These are phyloP conservation scores for Suillus subaureus DNA, from an alignment of 768 basidiomycete genomes.

Conservation along the genomic window DNA sequence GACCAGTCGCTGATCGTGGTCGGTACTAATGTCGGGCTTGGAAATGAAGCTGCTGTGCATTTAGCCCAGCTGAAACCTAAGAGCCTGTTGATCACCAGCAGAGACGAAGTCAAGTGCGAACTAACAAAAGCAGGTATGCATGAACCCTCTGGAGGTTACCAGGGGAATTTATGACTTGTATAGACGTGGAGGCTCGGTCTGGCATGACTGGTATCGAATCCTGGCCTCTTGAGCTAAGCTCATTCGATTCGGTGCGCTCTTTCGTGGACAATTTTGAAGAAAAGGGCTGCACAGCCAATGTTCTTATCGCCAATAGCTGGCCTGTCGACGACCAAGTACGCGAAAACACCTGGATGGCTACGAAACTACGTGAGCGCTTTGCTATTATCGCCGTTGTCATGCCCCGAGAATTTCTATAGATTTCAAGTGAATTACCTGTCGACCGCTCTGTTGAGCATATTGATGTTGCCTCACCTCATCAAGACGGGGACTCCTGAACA, in stretches of 20 bases:
- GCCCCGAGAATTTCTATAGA: conserved; percentile 17
- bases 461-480: conserved; percentile 38
- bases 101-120: conserved; percentile 25
- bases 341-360: conserved; percentile 37
- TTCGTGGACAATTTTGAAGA: conserved; percentile 33
- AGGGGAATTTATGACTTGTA: neutral
- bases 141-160: neutral
- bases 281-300: conserved; percentile 29
- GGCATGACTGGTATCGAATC: conserved; percentile 19
- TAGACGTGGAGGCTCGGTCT: conserved; percentile 23
- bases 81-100: conserved; percentile 26
- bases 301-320: conserved; percentile 37
- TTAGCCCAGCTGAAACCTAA: conserved; percentile 26
- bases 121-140: conserved; percentile 21
- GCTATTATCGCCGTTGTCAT: neutral
- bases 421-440: conserved; percentile 40
- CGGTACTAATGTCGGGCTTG: conserved; percentile 31
- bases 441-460: conserved; percentile 36
- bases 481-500: conserved; percentile 26
- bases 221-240: conserved; percentile 37
- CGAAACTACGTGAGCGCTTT: conserved; percentile 36
- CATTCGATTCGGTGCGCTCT: conserved; percentile 34
- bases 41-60: conserved; percentile 31
- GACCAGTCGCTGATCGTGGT: conserved; percentile 28
- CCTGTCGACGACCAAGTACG: conserved; percentile 18